Evolutionary conservation across 148 eudicot species (phyloP).

Genomic region (Drosera capensis): DNA sequence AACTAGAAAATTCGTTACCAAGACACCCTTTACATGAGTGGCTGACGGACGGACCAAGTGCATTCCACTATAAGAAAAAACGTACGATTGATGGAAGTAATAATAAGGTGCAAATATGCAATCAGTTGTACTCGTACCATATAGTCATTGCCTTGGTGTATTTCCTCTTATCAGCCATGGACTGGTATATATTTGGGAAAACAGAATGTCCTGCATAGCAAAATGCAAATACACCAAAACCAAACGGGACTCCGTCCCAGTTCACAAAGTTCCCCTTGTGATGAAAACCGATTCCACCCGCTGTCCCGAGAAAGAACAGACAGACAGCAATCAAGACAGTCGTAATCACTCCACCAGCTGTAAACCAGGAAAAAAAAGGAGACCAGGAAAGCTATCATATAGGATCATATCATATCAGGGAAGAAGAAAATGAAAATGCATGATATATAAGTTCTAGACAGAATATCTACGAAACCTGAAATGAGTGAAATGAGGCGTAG

Average conservation of each 20-base stretch:
- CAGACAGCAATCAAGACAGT: slow-evolving; percentile 53
- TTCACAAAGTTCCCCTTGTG: slow-evolving; percentile 37
- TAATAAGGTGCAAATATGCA: no score
- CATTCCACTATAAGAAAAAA: no score
- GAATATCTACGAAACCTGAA: slow-evolving; percentile 38
- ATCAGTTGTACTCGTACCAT: slow-evolving; percentile 16
- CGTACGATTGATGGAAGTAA: no score
- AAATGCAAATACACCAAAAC: slow-evolving; percentile 77
- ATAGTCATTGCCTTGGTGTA: slow-evolving; percentile 47
- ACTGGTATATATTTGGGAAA: slow-evolving; percentile 87
- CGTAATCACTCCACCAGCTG: slow-evolving; percentile 83
- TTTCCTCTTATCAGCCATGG: slow-evolving; percentile 82
- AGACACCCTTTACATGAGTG: no score
- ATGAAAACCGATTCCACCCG: slow-evolving; percentile 52
- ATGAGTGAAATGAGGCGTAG: slow-evolving; percentile 60
- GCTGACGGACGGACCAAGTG: no score
- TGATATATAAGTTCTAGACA: neutral
- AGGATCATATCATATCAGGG: no score
- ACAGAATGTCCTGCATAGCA: slow-evolving; percentile 85
- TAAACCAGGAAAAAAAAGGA: slow-evolving; percentile 8
- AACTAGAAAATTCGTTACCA: no score
- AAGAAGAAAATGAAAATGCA: neutral
- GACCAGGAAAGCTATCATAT: neutral
- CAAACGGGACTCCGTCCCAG: slow-evolving; percentile 68
- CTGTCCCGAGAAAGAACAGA: slow-evolving; percentile 41